phyloP scores from a whole-genome alignment of 345 rosid genomes.

The Mallotus nudiflorus region DNA sequence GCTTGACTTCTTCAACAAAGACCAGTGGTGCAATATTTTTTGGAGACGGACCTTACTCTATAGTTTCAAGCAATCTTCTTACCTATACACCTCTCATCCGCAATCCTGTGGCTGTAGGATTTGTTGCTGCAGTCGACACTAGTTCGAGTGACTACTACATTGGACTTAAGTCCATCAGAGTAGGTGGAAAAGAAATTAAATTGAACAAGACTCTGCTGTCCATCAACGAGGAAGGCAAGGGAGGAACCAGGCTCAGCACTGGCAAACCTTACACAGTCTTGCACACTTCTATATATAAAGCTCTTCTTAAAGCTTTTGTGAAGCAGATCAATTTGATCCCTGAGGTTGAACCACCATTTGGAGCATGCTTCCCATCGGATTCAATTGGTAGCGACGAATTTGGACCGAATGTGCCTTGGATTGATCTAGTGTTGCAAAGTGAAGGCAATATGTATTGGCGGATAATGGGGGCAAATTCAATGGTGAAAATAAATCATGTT shows the following conservation, averaged over 20 bases:
- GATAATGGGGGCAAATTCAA: slow-evolving; percentile 8
- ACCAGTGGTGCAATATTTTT: slow-evolving; percentile 8
- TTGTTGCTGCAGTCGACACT: too few species aligned
- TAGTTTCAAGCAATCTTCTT: not conserved
- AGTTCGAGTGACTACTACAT: slow-evolving; percentile 19
- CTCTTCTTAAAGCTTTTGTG: too few species aligned
- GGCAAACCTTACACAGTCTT: slow-evolving; percentile 21
- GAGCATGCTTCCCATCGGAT: not conserved
- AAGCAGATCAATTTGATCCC: slow-evolving; percentile 1
- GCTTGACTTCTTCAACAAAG: slow-evolving; percentile 9
- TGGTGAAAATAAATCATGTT: not conserved
- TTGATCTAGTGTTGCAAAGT: slow-evolving; percentile 11
- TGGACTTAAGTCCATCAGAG: slow-evolving; percentile 13
- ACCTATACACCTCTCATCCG: slow-evolving; percentile 9
- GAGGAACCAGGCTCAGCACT: slow-evolving; percentile 29
- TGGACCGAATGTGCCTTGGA: slow-evolving; percentile 7
- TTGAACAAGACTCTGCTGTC: slow-evolving; percentile 3
- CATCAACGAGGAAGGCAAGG: slow-evolving; percentile 13
- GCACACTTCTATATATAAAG: slow-evolving; percentile 17
- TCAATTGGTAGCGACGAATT: not conserved
- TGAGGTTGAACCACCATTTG: slow-evolving; percentile 14
- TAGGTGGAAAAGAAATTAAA: slow-evolving; percentile 3
- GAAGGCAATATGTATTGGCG: not conserved
- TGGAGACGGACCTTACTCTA: slow-evolving; percentile 4
- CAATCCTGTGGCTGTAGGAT: slow-evolving; percentile 16